Evolutionary conservation across 2,329 filamentous ascomycete genomes (phyloP).

Genomic region (Cordyceps tenuipes): DNA sequence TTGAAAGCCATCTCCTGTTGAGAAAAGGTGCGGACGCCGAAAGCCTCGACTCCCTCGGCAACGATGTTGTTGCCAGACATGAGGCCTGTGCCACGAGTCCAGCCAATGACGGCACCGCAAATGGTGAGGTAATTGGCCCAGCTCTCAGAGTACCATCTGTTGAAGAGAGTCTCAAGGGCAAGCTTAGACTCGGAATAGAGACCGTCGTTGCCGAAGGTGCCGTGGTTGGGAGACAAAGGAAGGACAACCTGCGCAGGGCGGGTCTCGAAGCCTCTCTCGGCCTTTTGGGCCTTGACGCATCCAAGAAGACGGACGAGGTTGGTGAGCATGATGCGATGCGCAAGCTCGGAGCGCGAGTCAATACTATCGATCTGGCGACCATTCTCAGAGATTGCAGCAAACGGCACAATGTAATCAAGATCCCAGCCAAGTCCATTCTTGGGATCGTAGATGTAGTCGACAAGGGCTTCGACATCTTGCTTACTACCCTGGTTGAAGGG

Average conservation of each 20-base stretch:
- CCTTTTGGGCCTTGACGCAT: conserved; percentile 84
- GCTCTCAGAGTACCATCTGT: conserved; percentile 94
- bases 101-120: conserved; percentile 95
- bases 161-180: conserved; percentile 93
- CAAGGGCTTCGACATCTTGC: conserved; percentile 88
- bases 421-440: conserved; percentile 98
- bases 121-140: conserved; percentile 98
- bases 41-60: conserved; percentile 91
- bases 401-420: conserved; percentile 90
- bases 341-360: conserved; percentile 95
- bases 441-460: conserved; percentile 92
- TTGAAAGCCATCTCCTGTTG: conserved; percentile 99
- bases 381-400: conserved; percentile 95
- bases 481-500: conserved; percentile 99
- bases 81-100: conserved; percentile 95
- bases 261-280: conserved; percentile 80
- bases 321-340: conserved; percentile 98
- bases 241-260: conserved; percentile 94
- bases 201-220: conserved; percentile 95
- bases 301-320: conserved; percentile 90
- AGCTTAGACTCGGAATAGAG: conserved; percentile 98
- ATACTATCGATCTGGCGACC: conserved; percentile 95
- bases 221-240: conserved; percentile 94
- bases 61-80: conserved; percentile 98
- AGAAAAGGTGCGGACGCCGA: conserved; percentile 95